These are phyloP conservation scores for Inga oerstediana DNA, from an alignment of 306 rosid genomes.

Conservation along the genomic window DNA sequence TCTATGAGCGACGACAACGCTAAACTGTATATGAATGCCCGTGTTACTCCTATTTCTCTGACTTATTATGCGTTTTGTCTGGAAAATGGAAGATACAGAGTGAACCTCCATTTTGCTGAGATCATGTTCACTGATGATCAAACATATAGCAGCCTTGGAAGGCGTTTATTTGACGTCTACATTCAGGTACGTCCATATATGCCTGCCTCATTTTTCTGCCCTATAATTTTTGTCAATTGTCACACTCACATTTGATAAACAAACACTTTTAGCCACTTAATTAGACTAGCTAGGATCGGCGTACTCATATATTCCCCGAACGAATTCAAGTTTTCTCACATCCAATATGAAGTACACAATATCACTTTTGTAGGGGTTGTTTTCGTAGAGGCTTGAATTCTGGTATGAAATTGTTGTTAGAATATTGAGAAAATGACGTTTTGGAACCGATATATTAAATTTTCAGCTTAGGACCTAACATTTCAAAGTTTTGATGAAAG, in stretches of 20 bases:
- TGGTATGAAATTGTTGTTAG: background rate
- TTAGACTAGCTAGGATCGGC: background rate
- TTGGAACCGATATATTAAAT: too few species aligned
- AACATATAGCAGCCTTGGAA: constrained; percentile 49
- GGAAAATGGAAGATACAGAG: constrained; percentile 51
- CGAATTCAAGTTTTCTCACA: background rate
- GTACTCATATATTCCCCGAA: background rate
- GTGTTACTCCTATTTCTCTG: constrained; percentile 64
- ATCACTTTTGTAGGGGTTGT: background rate
- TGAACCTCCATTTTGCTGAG: constrained; percentile 60
- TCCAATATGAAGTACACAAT: background rate
- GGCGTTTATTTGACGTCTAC: constrained; percentile 58
- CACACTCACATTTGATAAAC: background rate
- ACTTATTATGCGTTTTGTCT: constrained; percentile 66
- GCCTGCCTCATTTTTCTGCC: background rate
- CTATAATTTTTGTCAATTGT: background rate
- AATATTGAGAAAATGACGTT: background rate
- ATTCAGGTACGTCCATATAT: constrained; percentile 45
- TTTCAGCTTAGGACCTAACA: too few species aligned
- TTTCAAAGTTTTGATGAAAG: too few species aligned
- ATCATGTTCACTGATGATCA: constrained; percentile 35
- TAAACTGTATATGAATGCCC: constrained; percentile 56
- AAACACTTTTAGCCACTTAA: background rate
- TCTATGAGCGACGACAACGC: constrained; percentile 23
- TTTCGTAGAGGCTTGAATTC: background rate